Evolutionary conservation across 2,329 filamentous ascomycete species (phyloP).

Genomic region (Aspergillus piperis): DNA sequence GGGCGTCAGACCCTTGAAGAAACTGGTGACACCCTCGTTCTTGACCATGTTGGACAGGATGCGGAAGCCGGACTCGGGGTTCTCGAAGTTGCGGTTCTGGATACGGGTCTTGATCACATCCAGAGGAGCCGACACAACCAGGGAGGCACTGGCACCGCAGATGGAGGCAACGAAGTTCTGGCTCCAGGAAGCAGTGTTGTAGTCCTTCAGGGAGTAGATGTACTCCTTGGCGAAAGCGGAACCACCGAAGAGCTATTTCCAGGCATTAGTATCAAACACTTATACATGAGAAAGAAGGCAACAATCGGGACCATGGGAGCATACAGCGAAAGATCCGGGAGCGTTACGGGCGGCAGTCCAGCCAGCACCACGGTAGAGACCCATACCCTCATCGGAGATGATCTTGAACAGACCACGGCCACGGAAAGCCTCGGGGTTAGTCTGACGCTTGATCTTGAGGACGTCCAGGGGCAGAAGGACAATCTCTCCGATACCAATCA

Average conservation of each 20-base stretch:
- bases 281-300: neutral
- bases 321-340: conserved; percentile 90
- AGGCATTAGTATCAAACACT: conserved; percentile 4
- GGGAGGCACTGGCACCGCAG: conserved; percentile 89
- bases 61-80: conserved; percentile 89
- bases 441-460: conserved; percentile 99
- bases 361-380: conserved; percentile 91
- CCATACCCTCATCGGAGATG: conserved; percentile 89
- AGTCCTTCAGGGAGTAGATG: conserved; percentile 83
- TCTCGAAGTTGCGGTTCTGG: conserved; percentile 98
- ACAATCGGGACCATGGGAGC: conserved; percentile 41
- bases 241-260: conserved; percentile 83
- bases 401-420: conserved; percentile 89
- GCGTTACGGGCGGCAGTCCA: conserved; percentile 98
- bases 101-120: conserved; percentile 99
- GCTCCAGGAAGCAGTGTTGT: conserved; percentile 90
- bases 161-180: conserved; percentile 98
- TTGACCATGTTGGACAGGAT: conserved; percentile 92
- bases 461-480: conserved; percentile 93
- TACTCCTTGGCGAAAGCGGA: conserved; percentile 98
- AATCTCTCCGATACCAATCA: conserved; percentile 97
- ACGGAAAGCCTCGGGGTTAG: conserved; percentile 96
- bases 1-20: conserved; percentile 97
- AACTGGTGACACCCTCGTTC: conserved; percentile 80
- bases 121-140: conserved; percentile 91